Evolutionary conservation across 1,284 basidiomycete species (phyloP), one percentile per base, ranked within the genome.

Genomic region (Leccinum huronense): DNA sequence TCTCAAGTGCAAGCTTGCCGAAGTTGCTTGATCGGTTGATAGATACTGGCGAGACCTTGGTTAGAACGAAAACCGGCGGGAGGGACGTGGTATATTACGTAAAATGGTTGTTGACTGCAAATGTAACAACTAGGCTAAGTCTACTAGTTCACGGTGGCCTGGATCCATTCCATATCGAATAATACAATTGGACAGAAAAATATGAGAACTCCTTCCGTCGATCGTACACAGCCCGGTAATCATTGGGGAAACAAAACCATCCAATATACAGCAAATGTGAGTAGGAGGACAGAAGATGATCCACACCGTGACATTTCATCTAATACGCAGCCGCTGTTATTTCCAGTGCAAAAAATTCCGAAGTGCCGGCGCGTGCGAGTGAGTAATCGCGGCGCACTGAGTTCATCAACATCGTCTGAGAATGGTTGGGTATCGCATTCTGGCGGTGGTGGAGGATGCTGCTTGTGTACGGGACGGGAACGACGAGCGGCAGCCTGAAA

Each of bases 261-360:
- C 38, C 58, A 56, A 61, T 55, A 64, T 71, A 60, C 55, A 59
- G 31, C 34, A 57, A 61, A 53, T 27, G 61, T 30, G 30, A 36
- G 51, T 27, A 58, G 57, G 23, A 53, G 27, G 31, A 45, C 54
- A 65, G 54, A 13, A 61, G 59, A 16, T 19, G 8, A 55, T 13
- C 23, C 23, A 27, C 23, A 27, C 23, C 23, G 23, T 27, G 23
- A 27, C 16, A 54, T 11, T 23, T 75, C 56, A 73, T 55, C 63
- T 27, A 27, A 27, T 61, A 33, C 60, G 59, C 45, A 36, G 58
- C 48, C 45, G 65, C 62, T 66, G 30, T 68, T 70, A 51, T 70
- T 75, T 64, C 73, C 67, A 57, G 74, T 77, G 59, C 73, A 75
- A 59, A 76, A 77, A 62, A 75, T 77, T 61, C 75, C 73, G 40